Percentiles rank a stretch among this genome's conserved stretches.
These are phyloP conservation scores for Scenedesmus sp. DNA, from an alignment of 163 green algal genomes.

Conservation along the genomic window DNA sequence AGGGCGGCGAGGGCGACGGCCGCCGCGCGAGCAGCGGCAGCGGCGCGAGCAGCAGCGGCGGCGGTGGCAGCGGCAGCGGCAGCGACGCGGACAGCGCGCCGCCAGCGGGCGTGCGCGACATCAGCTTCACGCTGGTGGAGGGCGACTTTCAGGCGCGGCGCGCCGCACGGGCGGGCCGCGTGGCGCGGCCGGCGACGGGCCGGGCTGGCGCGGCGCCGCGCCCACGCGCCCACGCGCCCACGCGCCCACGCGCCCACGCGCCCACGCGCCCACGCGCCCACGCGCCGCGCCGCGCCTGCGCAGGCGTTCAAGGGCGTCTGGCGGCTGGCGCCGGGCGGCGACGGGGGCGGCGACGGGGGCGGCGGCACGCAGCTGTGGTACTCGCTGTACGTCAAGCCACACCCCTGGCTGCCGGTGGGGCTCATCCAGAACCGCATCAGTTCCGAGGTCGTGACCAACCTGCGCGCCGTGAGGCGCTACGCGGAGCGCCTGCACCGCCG, in stretches of 20 bases:
- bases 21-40: not conserved
- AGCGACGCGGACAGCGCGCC: conserved; percentile 2
- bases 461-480: conserved; percentile 65
- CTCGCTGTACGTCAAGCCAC: conserved; percentile 78
- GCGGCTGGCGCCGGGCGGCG: conserved; percentile 66
- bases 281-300: too few species aligned
- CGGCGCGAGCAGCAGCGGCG: conserved; percentile 6
- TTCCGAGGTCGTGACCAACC: conserved; percentile 75
- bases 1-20: too few species aligned
- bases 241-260: too few species aligned
- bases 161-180: too few species aligned
- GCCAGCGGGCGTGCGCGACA: conserved; percentile 53
- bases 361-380: conserved; percentile 70
- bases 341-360: too few species aligned
- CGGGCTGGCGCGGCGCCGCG: too few species aligned
- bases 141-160: conserved; percentile 82
- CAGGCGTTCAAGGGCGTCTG: conserved; percentile 82
- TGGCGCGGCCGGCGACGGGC: too few species aligned
- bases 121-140: conserved; percentile 78
- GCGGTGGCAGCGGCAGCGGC: not conserved
- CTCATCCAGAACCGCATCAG: conserved; percentile 79
- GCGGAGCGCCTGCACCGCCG: conserved; percentile 45
- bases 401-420: conserved; percentile 80
- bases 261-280: too few species aligned
- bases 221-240: too few species aligned